phyloP scores from a whole-genome alignment of 108 stramenopile genomes.

The Cyclotella atomus region DNA sequence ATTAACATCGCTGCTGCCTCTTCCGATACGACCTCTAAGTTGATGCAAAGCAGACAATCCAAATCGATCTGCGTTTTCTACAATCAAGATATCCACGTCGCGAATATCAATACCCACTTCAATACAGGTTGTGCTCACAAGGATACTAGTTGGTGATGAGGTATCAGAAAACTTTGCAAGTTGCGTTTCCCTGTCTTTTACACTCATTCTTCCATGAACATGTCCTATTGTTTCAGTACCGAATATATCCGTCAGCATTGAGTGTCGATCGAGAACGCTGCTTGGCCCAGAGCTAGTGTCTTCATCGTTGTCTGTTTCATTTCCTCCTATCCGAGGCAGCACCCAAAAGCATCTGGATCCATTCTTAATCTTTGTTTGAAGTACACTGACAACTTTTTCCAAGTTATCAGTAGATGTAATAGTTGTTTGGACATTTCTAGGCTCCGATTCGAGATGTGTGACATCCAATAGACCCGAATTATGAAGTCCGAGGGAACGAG shows the following conservation, averaged over 20 bases:
- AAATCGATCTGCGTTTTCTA: conserved; percentile 62
- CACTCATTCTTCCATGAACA: conserved; percentile 27
- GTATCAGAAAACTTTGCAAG: conserved; percentile 21
- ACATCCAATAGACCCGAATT: conserved; percentile 25
- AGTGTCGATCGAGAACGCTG: conserved; percentile 15
- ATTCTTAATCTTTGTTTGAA: conserved; percentile 13
- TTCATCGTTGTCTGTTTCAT: conserved; percentile 1
- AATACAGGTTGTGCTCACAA: conserved; percentile 65
- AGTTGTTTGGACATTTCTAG: conserved; percentile 14
- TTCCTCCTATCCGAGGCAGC: conserved; percentile 25
- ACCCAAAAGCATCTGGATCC: conserved; percentile 46
- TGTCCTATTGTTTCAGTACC: conserved; percentile 23
- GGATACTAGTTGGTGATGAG: conserved; percentile 9
- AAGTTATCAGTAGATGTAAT: conserved; percentile 22
- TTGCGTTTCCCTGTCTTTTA: conserved; percentile 25
- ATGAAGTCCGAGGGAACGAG: conserved; percentile 50
- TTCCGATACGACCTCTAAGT: conserved; percentile 63
- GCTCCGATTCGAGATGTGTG: conserved; percentile 17
- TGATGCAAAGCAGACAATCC: conserved; percentile 64
- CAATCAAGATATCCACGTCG: conserved; percentile 55
- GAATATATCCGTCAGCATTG: conserved; percentile 1
- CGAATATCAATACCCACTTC: conserved; percentile 75
- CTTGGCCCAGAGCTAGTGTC: background rate
- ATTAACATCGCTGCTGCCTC: conserved; percentile 38
- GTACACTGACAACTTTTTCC: conserved; percentile 17